Percentiles rank a stretch among this genome's conserved stretches.
phyloP scores from a whole-genome alignment of 805 yeast species.

The Metschnikowia peoriensis region DNA sequence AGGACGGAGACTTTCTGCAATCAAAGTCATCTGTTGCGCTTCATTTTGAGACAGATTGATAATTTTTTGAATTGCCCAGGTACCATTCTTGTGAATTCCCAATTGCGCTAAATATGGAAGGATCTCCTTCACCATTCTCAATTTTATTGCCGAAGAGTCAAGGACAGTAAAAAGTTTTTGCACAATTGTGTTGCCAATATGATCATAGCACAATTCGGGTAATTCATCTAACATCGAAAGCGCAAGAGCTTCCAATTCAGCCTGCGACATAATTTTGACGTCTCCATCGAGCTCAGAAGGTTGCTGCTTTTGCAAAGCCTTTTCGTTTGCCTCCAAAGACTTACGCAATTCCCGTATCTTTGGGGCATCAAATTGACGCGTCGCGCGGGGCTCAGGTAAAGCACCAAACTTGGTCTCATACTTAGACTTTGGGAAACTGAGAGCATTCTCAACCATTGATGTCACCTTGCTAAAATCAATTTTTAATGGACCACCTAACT shows the following conservation, averaged over 20 bases:
- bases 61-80: conserved; percentile 98
- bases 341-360: conserved; percentile 84
- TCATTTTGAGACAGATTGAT: conserved; percentile 62
- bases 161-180: conserved; percentile 82
- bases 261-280: conserved; percentile 44
- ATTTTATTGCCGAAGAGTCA: conserved; percentile 63
- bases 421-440: conserved; percentile 41
- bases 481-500: conserved; percentile 8
- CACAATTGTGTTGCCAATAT: conserved; percentile 92
- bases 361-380: conserved; percentile 83
- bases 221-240: conserved; percentile 82
- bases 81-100: conserved; percentile 96
- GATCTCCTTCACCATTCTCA: conserved; percentile 75
- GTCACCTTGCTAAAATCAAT: conserved; percentile 39
- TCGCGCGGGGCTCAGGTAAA: conserved; percentile 67
- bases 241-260: conserved; percentile 78
- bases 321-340: conserved; percentile 37
- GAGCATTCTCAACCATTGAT: conserved; percentile 42
- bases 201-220: conserved; percentile 89
- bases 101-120: conserved; percentile 82
- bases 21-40: conserved; percentile 49
- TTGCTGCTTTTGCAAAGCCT: neutral
- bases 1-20: conserved; percentile 70
- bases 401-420: conserved; percentile 64
- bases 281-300: conserved; percentile 7